A percentile compares a stretch with the other conserved stretches of the same genome.
These are phyloP conservation scores for Leccinum olivaceopallidum DNA, from an alignment of 768 basidiomycete genomes.

Conservation along the genomic window DNA sequence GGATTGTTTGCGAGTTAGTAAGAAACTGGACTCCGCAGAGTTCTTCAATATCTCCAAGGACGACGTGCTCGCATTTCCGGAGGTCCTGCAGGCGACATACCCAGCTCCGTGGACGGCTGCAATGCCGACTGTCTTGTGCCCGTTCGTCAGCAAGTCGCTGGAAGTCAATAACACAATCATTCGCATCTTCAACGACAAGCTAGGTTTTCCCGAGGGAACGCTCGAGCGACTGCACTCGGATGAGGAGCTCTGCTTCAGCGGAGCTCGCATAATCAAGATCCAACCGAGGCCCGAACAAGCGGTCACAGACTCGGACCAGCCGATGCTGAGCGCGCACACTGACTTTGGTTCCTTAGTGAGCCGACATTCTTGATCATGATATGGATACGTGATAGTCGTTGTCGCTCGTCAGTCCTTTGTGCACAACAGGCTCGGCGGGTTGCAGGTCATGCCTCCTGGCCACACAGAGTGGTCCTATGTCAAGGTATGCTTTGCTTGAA, in stretches of 20 bases:
- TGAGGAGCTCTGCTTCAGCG: constrained; percentile 54
- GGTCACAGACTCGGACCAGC: constrained; percentile 12
- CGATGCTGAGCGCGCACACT: constrained; percentile 32
- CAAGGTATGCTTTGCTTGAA: too few relatives aligned
- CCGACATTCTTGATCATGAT: too few relatives aligned
- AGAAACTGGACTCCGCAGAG: constrained; percentile 50
- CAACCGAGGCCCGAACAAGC: constrained; percentile 34
- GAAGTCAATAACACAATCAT: constrained; percentile 55
- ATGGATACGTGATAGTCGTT: too few relatives aligned
- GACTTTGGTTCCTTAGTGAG: too few relatives aligned
- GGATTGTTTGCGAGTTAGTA: neutral
- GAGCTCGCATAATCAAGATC: constrained; percentile 54
- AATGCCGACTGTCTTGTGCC: constrained; percentile 49
- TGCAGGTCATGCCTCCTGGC: too few relatives aligned
- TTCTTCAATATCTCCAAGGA: constrained; percentile 72
- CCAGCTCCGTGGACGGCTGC: constrained; percentile 49
- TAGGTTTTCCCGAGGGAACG: constrained; percentile 46
- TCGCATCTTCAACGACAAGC: constrained; percentile 27
- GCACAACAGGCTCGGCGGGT: too few relatives aligned
- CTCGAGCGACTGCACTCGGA: constrained; percentile 43
- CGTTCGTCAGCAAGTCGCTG: constrained; percentile 59
- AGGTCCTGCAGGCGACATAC: constrained; percentile 53
- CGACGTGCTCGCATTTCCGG: constrained; percentile 63
- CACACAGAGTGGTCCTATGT: too few relatives aligned
- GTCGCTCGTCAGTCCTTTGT: too few relatives aligned